phyloP scores from a whole-genome alignment of 164 flowering plant species.

The Liriodendron chinense region DNA sequence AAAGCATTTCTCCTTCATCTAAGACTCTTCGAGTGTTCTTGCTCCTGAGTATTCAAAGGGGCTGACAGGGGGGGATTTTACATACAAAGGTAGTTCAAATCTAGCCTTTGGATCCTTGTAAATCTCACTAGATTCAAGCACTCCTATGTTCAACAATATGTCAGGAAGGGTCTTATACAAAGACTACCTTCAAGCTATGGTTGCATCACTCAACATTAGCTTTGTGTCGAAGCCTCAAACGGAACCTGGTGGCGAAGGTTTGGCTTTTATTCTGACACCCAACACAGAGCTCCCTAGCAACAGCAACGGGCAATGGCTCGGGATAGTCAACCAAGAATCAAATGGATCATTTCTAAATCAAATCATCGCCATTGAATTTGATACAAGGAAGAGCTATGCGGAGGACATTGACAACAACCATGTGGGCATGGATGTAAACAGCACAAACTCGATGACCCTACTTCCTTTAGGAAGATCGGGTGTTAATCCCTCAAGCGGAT shows the following conservation, averaged over 20 bases:
- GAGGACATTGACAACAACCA: conserved; percentile 26
- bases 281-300: conserved; percentile 19
- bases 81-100: background rate
- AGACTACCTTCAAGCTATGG: conserved; percentile 11
- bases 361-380: conserved; percentile 34
- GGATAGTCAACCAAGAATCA: conserved; percentile 36
- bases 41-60: background rate
- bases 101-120: conserved; percentile 15
- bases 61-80: background rate
- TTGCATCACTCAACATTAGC: conserved; percentile 33
- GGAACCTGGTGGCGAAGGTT: conserved; percentile 43
- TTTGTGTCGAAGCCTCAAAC: conserved; percentile 23
- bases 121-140: conserved; percentile 5
- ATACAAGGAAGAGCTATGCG: conserved; percentile 11
- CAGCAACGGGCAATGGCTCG: conserved; percentile 58
- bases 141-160: background rate
- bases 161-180: conserved; percentile 11
- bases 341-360: conserved; percentile 35
- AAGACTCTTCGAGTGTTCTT: background rate
- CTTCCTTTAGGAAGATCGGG: conserved; percentile 18
- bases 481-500: conserved; percentile 20
- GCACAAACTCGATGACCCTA: conserved; percentile 2
- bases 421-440: conserved; percentile 27
- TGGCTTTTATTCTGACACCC: conserved; percentile 43
- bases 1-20: background rate